Conservation (phyloP, 805 yeast genomes). For the Pichia scutulata region DNA sequence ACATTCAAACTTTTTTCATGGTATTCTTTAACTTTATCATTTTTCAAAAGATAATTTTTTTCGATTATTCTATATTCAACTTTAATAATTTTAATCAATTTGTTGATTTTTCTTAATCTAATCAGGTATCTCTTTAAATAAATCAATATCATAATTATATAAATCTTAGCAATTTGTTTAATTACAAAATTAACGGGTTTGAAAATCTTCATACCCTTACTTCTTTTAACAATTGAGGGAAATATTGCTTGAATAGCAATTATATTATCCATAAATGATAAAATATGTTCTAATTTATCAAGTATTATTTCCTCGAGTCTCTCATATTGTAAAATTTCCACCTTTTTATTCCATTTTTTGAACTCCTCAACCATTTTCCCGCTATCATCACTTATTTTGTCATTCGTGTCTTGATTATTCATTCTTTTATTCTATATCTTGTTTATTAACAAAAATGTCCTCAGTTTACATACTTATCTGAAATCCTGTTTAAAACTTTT, state of each 20-base stretch:
- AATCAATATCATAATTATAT: conserved; percentile 23
- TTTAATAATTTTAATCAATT: conserved; percentile 15
- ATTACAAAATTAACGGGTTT: conserved; percentile 14
- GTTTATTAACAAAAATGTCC: no score
- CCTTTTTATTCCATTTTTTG: neutral
- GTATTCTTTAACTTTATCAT: conserved; percentile 1
- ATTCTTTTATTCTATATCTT: neutral
- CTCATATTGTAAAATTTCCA: conserved; percentile 8
- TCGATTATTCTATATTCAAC: conserved; percentile 17
- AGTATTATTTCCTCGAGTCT: conserved; percentile 16
- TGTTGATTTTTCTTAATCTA: conserved; percentile 19
- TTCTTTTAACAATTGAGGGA: conserved; percentile 6
- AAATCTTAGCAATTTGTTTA: conserved; percentile 21
- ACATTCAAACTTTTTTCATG: conserved; percentile 14
- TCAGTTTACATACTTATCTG: no score
- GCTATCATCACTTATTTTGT: neutral
- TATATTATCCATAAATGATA: conserved; percentile 25
- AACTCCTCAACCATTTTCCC: neutral
- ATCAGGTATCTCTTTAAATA: conserved; percentile 21
- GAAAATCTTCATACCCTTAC: conserved; percentile 3
- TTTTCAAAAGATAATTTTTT: conserved; percentile 4
- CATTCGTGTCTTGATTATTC: neutral
- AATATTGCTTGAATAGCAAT: conserved; percentile 23
- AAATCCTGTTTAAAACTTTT: neutral
- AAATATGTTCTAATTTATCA: conserved; percentile 17